Percentiles rank a stretch among this genome's conserved stretches.
phyloP scores from a whole-genome alignment of 306 rosid species.

The Lathyrus tuberosus region DNA sequence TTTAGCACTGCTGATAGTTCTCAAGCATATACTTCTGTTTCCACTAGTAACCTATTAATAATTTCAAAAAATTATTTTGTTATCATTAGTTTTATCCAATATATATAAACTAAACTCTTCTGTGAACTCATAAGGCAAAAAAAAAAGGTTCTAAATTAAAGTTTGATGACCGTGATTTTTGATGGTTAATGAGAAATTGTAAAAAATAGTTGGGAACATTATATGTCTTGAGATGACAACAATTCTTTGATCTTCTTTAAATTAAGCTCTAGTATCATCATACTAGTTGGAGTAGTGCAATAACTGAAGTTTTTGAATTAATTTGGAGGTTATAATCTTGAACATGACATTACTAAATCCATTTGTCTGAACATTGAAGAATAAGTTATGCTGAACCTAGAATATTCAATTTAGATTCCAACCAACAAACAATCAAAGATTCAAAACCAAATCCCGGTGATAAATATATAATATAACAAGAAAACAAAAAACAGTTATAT shows the following conservation, averaged over 20 bases:
- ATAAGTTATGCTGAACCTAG: constrained; percentile 23
- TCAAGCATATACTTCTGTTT: constrained; percentile 72
- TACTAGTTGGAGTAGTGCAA: constrained; percentile 10
- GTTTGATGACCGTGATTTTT: constrained; percentile 23
- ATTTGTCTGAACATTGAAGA: constrained; percentile 12
- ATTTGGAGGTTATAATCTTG: constrained; percentile 15
- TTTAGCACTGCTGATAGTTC: constrained; percentile 70
- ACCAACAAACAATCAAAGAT: constrained; percentile 23
- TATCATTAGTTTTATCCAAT: constrained; percentile 17
- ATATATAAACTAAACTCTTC: constrained; percentile 24
- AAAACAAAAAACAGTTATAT: constrained; percentile 19
- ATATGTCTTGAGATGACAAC: constrained; percentile 11
- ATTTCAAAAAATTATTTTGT: constrained; percentile 19
- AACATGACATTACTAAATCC: constrained; percentile 6
- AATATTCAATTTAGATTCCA: constrained; percentile 14
- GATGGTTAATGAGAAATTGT: constrained; percentile 14
- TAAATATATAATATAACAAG: background rate
- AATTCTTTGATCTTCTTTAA: constrained; percentile 6
- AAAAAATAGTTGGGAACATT: constrained; percentile 33
- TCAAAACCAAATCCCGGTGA: constrained; percentile 13
- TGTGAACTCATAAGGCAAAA: constrained; percentile 8
- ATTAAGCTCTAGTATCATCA: background rate
- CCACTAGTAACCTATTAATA: constrained; percentile 76
- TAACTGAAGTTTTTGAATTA: constrained; percentile 1
- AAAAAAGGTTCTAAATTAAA: constrained; percentile 1